Evolutionary conservation across 2,329 filamentous ascomycete species (phyloP), one percentile per base, ranked within the genome.

Genomic region (Claviceps sp.): DNA sequence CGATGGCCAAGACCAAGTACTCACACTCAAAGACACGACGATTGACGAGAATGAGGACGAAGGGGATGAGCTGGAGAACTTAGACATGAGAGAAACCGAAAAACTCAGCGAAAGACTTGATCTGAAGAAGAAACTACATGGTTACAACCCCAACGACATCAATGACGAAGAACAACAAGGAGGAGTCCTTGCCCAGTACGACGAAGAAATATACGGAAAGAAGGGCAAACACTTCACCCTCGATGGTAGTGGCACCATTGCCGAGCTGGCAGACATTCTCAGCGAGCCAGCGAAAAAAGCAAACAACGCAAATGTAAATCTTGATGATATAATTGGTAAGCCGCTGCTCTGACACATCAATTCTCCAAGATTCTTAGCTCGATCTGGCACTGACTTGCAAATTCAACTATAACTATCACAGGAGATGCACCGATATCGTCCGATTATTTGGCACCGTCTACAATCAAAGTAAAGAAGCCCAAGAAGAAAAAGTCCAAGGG

Each of bases 121-220:
- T 43, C 70, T 90, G 42, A 95, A 97, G 72, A 96, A 95, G 76
- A 89, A 89, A 67, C 87, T 85, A 63, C 84, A 85, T 0, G 83
- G 82, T 1, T 98, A 98, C 66, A 88, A 98, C 60, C 90, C 91
- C 0, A 84, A 88, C 55, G 72, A 88, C 57, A 34, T 34, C 9
- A 72, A 84, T 37, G 84, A 85, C 45, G 77, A 82, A 30, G 77
- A 77, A 24, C 84, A 78, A 24, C 84, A 78, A 13, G 73, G 76
- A 18, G 77, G 78, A 5, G 82, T 98, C 24, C 71, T 98, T 43
- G 81, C 87, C 14, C 91, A 98, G 60, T 98, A 98, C 63, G 93
- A 97, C 60, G 93, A 97, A 57, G 91, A 95, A 62, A 94, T 96
- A 50, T 80, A 85, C 38, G 89, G 89, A 52, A 95, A 95, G 69